Conservation (phyloP, 768 basidiomycete species). For the Collybiopsis luxurians region DNA sequence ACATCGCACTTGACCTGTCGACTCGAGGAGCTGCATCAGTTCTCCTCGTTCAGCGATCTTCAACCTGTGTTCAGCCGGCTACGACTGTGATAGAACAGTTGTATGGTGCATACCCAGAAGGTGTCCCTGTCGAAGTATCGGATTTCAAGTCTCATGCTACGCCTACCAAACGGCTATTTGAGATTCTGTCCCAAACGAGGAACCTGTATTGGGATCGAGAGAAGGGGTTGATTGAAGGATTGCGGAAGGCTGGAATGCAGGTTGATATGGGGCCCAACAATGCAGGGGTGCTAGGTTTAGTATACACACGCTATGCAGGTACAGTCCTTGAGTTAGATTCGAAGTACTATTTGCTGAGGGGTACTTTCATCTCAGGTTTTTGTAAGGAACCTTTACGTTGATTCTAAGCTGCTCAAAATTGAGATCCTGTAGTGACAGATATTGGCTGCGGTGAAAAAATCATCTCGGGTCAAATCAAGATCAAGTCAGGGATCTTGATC, state of each 20-base stretch:
- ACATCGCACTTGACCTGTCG: not conserved
- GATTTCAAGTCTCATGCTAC: not conserved
- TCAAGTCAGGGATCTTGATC: slow-evolving; percentile 50
- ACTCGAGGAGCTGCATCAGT: not conserved
- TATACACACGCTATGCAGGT: not conserved
- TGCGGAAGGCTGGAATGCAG: not conserved
- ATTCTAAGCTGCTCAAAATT: not conserved
- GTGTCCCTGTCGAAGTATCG: slow-evolving; percentile 1
- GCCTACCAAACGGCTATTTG: not conserved
- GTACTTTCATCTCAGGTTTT: not conserved
- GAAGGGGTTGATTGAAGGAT: not conserved
- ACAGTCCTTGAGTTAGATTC: no score
- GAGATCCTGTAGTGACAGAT: slow-evolving; percentile 27
- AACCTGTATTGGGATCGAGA: not conserved
- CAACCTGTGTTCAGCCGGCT: not conserved
- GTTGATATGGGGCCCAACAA: not conserved
- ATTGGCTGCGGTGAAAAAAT: slow-evolving; percentile 51
- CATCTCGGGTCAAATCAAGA: slow-evolving; percentile 50
- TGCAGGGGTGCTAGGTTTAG: not conserved
- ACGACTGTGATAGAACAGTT: not conserved
- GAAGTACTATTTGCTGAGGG: no score
- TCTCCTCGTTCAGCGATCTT: not conserved
- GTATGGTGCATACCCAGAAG: not conserved
- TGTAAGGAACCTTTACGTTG: not conserved
- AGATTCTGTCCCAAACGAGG: not conserved